Conservation (phyloP, 2,329 filamentous ascomycete genomes). For the Rhynchosporium secalis region DNA sequence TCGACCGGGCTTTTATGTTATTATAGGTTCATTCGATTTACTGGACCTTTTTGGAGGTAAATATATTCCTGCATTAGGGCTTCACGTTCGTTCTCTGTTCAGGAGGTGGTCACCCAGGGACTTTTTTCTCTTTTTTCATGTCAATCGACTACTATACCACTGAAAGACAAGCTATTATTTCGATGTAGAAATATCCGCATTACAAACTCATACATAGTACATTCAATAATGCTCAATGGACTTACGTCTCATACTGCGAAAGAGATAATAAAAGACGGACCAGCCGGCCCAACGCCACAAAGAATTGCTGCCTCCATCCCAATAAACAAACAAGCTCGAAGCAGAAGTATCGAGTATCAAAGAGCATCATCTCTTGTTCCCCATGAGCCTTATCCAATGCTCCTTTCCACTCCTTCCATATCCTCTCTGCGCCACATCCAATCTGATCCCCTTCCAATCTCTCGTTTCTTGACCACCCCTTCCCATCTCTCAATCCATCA, state of each 20-base stretch:
- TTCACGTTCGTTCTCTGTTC: no score
- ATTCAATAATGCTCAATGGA: background rate
- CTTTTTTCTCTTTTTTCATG: background rate
- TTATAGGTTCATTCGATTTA: no score
- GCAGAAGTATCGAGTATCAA: no score
- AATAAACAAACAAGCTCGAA: no score
- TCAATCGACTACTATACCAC: background rate
- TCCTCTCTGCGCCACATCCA: background rate
- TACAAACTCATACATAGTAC: slow-evolving; percentile 12
- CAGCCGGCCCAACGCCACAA: slow-evolving; percentile 16
- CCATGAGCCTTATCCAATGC: no score
- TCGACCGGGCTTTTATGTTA: no score
- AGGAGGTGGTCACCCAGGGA: no score
- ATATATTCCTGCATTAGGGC: no score
- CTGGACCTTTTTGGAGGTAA: no score
- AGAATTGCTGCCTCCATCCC: background rate
- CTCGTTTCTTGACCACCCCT: background rate
- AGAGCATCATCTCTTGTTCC: no score
- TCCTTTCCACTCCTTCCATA: background rate
- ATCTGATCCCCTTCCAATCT: background rate
- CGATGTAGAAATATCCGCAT: background rate
- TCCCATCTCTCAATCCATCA: background rate
- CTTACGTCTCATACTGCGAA: background rate
- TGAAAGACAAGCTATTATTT: background rate
- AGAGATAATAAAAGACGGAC: slow-evolving; percentile 13